phyloP scores from a whole-genome alignment of 352 stramenopile genomes.

The Phytophthora podocarpi region DNA sequence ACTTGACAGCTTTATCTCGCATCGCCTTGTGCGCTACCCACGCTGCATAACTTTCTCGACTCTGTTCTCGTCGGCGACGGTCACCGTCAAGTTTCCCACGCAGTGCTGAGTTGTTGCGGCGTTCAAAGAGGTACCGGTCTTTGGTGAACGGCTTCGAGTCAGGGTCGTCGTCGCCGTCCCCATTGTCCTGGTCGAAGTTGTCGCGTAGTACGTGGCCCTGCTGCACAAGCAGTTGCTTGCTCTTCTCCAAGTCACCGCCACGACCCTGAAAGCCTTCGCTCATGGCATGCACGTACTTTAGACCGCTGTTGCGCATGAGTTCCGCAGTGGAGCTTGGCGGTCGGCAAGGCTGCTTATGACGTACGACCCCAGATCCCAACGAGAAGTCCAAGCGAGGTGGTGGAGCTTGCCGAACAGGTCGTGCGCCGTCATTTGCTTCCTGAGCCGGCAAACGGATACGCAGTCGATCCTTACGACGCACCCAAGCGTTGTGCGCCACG shows the following conservation, averaged over 20 bases:
- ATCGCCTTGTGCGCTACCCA: constrained; percentile 86
- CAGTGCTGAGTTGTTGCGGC: constrained; percentile 58
- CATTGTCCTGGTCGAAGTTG: constrained; percentile 71
- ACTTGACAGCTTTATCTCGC: constrained; percentile 77
- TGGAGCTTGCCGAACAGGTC: constrained; percentile 11
- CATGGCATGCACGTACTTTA: constrained; percentile 89
- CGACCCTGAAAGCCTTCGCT: constrained; percentile 85
- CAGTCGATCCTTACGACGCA: constrained; percentile 80
- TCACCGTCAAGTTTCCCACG: constrained; percentile 56
- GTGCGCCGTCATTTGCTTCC: constrained; percentile 4
- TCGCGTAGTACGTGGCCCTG: constrained; percentile 76
- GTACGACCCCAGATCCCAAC: constrained; percentile 56
- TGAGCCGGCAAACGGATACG: constrained; percentile 67
- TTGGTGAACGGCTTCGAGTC: constrained; percentile 58
- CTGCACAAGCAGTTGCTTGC: constrained; percentile 72
- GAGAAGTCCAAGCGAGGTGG: constrained; percentile 80
- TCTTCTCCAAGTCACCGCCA: constrained; percentile 84
- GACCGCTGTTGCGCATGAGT: constrained; percentile 72
- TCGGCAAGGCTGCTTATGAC: constrained; percentile 50
- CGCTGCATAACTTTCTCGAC: constrained; percentile 70
- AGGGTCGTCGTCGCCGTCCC: constrained; percentile 36
- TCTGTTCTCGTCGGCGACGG: constrained; percentile 58
- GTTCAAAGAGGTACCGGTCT: constrained; percentile 79
- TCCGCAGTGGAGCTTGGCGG: constrained; percentile 76
- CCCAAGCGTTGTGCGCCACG: constrained; percentile 79